Conservation (phyloP, 2,329 filamentous ascomycete species). For the Pseudogymnoascus sp. region DNA sequence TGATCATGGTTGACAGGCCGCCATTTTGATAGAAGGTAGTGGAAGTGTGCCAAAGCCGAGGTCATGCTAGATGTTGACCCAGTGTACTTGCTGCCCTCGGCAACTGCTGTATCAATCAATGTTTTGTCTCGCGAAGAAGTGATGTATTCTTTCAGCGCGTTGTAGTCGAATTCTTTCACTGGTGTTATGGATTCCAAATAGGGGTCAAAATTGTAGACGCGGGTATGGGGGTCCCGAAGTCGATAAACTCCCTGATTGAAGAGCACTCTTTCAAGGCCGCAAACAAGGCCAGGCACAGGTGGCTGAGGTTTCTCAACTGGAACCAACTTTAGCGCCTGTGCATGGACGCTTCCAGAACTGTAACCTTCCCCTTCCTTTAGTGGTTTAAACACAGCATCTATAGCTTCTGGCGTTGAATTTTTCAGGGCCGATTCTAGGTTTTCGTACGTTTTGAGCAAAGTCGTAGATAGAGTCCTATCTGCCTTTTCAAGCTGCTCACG, state of each 20-base stretch:
- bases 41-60: constrained; percentile 77
- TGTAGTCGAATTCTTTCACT: constrained; percentile 84
- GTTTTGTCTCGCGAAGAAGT: constrained; percentile 80
- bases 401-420: not conserved
- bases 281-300: constrained; percentile 27
- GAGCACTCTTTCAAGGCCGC: constrained; percentile 51
- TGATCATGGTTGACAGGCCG: constrained; percentile 60
- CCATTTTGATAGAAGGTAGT: constrained; percentile 83
- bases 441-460: not conserved
- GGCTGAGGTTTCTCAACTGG: constrained; percentile 24
- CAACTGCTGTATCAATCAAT: constrained; percentile 61
- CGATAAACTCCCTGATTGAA: constrained; percentile 94
- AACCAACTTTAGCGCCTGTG: constrained; percentile 22
- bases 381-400: not conserved
- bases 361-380: not conserved
- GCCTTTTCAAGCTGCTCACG: not conserved
- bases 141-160: constrained; percentile 76
- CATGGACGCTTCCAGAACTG: constrained; percentile 17
- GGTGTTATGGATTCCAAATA: constrained; percentile 93
- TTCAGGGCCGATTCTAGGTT: not conserved
- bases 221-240: constrained; percentile 78
- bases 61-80: constrained; percentile 99
- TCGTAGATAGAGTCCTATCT: not conserved
- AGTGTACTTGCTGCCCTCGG: constrained; percentile 70
- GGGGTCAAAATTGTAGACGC: constrained; percentile 94